A percentile compares a stretch with the other conserved stretches of the same genome.
Conservation (phyloP, 768 basidiomycete species). For the Lyophyllum atratum region DNA sequence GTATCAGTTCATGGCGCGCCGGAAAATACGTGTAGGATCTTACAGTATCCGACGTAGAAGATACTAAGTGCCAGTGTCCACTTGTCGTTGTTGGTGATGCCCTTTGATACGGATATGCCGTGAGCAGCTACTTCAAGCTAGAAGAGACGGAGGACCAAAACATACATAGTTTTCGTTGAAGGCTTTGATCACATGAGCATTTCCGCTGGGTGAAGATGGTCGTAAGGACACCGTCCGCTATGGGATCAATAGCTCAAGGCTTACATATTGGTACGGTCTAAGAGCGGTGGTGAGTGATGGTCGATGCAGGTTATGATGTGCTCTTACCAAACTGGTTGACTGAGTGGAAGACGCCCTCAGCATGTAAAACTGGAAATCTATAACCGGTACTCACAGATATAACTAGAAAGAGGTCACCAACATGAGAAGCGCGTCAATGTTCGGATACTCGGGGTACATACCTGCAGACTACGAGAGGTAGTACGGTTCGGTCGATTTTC, state of each 20-base stretch:
- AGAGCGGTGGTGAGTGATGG: not conserved
- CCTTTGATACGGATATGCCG: slow-evolving; percentile 28
- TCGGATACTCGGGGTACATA: slow-evolving; percentile 18
- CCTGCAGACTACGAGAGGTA: slow-evolving; percentile 54
- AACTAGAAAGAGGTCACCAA: slow-evolving; percentile 29
- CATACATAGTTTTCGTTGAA: slow-evolving; percentile 58
- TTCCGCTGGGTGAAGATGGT: slow-evolving; percentile 39
- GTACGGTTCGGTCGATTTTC: slow-evolving; percentile 53
- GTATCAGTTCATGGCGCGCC: not conserved
- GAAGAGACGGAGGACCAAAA: not conserved
- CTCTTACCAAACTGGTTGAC: slow-evolving; percentile 50
- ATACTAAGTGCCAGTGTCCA: slow-evolving; percentile 61
- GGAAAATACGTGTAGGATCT: slow-evolving; percentile 1
- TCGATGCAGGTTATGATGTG: not conserved
- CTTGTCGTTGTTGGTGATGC: slow-evolving; percentile 51
- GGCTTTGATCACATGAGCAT: slow-evolving; percentile 51
- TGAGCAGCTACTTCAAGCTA: not conserved
- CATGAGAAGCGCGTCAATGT: not conserved
- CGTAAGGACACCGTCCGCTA: not conserved
- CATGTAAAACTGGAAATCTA: not conserved
- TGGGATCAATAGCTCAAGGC: slow-evolving; percentile 12
- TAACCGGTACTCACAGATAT: slow-evolving; percentile 42
- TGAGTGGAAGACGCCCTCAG: slow-evolving; percentile 25
- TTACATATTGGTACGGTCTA: slow-evolving; percentile 61
- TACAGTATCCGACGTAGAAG: slow-evolving; percentile 64